phyloP scores from a whole-genome alignment of 495 filamentous ascomycete genomes.

The Letharia columbiana region DNA sequence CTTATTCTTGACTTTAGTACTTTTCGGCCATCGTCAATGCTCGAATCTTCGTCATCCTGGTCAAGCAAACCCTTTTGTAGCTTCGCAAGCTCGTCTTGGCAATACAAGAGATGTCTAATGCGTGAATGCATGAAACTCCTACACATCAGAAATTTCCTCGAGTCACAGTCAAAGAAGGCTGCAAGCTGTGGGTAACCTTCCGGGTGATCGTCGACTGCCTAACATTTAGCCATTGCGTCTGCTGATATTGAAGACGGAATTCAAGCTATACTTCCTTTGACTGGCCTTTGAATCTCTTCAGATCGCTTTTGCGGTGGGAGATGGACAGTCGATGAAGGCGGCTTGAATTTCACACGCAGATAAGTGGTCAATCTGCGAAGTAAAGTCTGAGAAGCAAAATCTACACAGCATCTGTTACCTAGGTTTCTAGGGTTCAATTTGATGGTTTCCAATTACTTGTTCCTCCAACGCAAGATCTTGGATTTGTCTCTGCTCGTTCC shows the following conservation, averaged over 20 bases:
- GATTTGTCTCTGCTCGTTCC: neutral
- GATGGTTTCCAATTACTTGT: neutral
- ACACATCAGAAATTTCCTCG: conserved; percentile 26
- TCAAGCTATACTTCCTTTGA: neutral
- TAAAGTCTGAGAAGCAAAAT: neutral
- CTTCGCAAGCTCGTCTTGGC: conserved; percentile 30
- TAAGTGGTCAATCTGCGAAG: neutral
- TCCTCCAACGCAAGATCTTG: neutral
- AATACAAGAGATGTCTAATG: conserved; percentile 29
- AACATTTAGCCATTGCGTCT: neutral
- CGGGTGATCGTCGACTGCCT: neutral
- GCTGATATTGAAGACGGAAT: neutral
- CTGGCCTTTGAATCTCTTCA: neutral
- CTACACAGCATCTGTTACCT: neutral
- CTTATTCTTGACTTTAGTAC: no score
- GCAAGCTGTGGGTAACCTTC: conserved; percentile 31
- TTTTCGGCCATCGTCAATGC: conserved; percentile 9
- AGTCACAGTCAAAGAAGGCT: conserved; percentile 28
- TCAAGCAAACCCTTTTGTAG: conserved; percentile 28
- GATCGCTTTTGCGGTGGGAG: neutral
- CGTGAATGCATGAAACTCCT: conserved; percentile 31
- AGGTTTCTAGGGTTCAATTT: neutral
- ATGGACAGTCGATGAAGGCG: neutral
- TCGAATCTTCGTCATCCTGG: conserved; percentile 25
- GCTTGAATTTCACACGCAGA: neutral